Evolutionary conservation across 2,329 filamentous ascomycete genomes (phyloP), one percentile per base, ranked within the genome.

Genomic region (Ceratocystis harringtonii): DNA sequence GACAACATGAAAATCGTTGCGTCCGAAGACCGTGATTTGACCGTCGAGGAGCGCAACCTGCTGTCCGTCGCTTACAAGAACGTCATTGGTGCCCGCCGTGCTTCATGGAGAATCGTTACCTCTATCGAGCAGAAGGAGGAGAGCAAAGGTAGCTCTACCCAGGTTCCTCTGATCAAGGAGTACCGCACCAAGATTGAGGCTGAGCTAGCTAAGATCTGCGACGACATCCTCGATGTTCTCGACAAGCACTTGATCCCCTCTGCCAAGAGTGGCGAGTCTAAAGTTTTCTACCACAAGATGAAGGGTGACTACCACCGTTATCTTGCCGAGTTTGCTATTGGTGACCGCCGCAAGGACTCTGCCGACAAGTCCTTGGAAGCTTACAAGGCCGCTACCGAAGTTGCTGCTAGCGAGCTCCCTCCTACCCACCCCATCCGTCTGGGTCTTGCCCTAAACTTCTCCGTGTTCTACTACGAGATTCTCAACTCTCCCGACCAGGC

Each of bases 271-370:
- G 92, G 92, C 79, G 92, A 97, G 83, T 96, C 91, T 74, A 96
- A 96, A 86, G 92, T 97, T 73, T 97, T 97, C 82, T 96, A 96
- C 82, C 92, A 97, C 88, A 97, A 97, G 88, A 97, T 97, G 91
- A 96, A 96, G 90, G 92, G 92, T 78, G 92, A 96, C 80, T 96
- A 96, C 84, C 91, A 96, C 86, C 91, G 92, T 76, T 96, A 96
- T 81, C 89, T 96, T 69, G 92, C 92, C 75, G 92, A 96, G 83
- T 96, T 96, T 77, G 92, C 91, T 74, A 82, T 89, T 76, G 90
- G 91, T 74, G 91, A 96, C 76, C 90, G 90, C 82, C 91, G 92
- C 81, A 96, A 95, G 88, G 86, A 84, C 72, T 92, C 92, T 70
- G 91, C 92, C 79, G 89, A 92, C 78, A 88, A 90, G 81, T 94